These are phyloP conservation scores for Syncephalastrum sp. DNA, from an alignment of 371 early-diverging fungal genomes.

Conservation along the genomic window DNA sequence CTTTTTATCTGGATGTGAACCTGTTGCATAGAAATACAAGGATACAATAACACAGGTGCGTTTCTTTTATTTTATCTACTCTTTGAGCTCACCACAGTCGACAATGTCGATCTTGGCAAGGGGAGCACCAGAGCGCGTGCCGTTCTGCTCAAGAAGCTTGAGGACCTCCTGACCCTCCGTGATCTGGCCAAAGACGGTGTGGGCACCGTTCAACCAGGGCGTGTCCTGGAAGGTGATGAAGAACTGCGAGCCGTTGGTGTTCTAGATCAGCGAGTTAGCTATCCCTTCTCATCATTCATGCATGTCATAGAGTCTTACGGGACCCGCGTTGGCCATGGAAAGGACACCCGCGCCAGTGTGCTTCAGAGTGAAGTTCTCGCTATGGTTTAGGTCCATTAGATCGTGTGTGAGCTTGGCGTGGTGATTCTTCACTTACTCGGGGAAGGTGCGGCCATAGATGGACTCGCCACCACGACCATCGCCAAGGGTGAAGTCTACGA, in stretches of 20 bases:
- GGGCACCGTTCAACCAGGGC: slow-evolving; percentile 93
- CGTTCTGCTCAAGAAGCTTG: slow-evolving; percentile 73
- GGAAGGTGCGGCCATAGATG: slow-evolving; percentile 94
- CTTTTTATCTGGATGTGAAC: background rate
- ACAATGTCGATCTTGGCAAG: slow-evolving; percentile 65
- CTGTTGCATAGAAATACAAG: slow-evolving; percentile 8
- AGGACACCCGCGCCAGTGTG: slow-evolving; percentile 81
- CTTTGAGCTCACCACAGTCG: slow-evolving; percentile 79
- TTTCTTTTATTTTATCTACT: slow-evolving; percentile 25
- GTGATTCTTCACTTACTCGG: slow-evolving; percentile 60
- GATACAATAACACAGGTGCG: background rate
- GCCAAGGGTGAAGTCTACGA: slow-evolving; percentile 79
- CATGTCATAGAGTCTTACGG: slow-evolving; percentile 26
- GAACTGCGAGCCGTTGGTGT: slow-evolving; percentile 98
- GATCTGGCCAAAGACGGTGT: slow-evolving; percentile 88
- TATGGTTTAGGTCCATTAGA: slow-evolving; percentile 17
- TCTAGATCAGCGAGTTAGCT: slow-evolving; percentile 22
- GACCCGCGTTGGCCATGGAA: slow-evolving; percentile 98
- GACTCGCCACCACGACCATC: slow-evolving; percentile 95
- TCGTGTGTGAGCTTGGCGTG: background rate
- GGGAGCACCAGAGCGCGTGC: slow-evolving; percentile 70
- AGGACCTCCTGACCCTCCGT: slow-evolving; percentile 81
- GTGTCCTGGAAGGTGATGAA: slow-evolving; percentile 75
- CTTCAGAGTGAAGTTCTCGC: slow-evolving; percentile 95
- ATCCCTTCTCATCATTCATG: too few species aligned